Conservation (phyloP, 2,329 filamentous ascomycete species). For the Calonectria pseudoreteaudii region DNA sequence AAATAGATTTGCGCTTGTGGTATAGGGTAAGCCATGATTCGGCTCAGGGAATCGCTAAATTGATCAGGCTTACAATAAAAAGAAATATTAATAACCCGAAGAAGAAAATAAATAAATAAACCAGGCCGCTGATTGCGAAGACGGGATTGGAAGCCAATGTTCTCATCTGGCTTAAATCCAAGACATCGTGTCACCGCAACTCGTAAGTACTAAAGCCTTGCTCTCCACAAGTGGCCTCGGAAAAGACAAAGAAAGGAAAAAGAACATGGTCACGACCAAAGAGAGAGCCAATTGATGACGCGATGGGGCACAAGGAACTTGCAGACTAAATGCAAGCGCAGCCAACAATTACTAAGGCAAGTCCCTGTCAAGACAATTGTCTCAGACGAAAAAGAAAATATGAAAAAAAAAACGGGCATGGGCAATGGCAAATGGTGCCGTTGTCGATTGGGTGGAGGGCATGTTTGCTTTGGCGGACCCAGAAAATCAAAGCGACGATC, state of each 20-base stretch:
- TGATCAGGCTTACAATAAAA: neutral
- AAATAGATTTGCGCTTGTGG: neutral
- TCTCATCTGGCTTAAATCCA: neutral
- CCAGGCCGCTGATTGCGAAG: neutral
- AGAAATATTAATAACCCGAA: neutral
- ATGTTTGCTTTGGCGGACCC: slow-evolving; percentile 22
- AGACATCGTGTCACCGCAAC: slow-evolving; percentile 8
- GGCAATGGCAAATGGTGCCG: neutral
- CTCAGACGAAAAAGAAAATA: slow-evolving; percentile 21
- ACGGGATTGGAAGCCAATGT: neutral
- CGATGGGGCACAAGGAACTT: neutral
- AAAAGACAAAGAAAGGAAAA: neutral
- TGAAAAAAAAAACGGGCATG: neutral
- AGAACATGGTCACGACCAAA: neutral
- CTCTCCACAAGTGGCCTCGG: neutral
- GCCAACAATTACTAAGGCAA: neutral
- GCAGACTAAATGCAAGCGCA: neutral
- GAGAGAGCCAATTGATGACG: neutral
- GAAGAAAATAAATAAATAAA: neutral
- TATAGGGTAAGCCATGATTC: neutral
- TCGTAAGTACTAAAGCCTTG: neutral
- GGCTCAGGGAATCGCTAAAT: neutral
- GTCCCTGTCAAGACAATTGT: neutral
- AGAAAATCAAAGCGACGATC: slow-evolving; percentile 16
- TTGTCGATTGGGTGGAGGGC: slow-evolving; percentile 4